Evolutionary conservation across 495 filamentous ascomycete species (phyloP).

Genomic region (Penicillium pulvis): DNA sequence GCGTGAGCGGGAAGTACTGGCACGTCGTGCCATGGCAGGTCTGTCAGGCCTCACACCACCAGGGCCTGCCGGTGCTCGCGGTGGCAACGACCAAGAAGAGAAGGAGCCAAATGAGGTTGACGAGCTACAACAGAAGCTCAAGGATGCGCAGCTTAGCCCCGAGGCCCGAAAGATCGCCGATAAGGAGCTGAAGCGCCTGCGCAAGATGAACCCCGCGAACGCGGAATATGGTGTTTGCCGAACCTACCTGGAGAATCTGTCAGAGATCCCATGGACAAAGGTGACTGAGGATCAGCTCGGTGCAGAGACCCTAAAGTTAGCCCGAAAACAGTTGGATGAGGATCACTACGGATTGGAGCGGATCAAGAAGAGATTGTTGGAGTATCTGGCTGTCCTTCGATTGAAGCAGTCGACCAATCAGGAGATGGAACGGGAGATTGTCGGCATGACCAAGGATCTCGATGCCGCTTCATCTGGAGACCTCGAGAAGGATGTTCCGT

Average conservation of each 20-base stretch:
- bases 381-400: conserved; percentile 93
- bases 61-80: conserved; percentile 47
- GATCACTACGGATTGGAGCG: conserved; percentile 97
- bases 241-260: conserved; percentile 92
- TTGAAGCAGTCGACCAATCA: conserved; percentile 88
- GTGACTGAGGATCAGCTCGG: conserved; percentile 86
- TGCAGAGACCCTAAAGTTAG: conserved; percentile 72
- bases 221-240: conserved; percentile 92
- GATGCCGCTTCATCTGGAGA: conserved; percentile 47
- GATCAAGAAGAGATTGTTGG: conserved; percentile 94
- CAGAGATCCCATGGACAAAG: conserved; percentile 92
- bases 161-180: conserved; percentile 86
- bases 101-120: conserved; percentile 83
- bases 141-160: conserved; percentile 73
- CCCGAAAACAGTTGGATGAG: conserved; percentile 88
- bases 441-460: conserved; percentile 61
- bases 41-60: conserved; percentile 55
- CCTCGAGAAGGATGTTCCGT: conserved; percentile 39
- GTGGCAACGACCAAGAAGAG: conserved; percentile 60
- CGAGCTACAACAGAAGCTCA: conserved; percentile 83
- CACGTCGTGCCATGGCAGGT: conserved; percentile 50
- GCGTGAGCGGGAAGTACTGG: conserved; percentile 54
- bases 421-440: conserved; percentile 75
- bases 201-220: conserved; percentile 92
- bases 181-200: conserved; percentile 83